A percentile compares a stretch with the other conserved stretches of the same genome.
Evolutionary conservation across 495 filamentous ascomycete species (phyloP).

Genomic region (Copromyces sp.): DNA sequence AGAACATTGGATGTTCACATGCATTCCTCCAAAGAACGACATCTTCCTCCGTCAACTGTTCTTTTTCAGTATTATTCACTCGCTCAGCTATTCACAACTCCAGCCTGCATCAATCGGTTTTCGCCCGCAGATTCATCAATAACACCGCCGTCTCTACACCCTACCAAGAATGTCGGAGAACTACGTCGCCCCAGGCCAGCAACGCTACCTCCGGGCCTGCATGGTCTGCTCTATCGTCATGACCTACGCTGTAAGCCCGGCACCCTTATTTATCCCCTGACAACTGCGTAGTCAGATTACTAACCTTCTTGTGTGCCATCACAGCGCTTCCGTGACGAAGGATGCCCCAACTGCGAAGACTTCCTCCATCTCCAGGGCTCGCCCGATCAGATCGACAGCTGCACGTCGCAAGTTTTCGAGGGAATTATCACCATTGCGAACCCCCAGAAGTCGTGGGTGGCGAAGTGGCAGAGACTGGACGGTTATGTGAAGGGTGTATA

Average conservation of each 20-base stretch:
- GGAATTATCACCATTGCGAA: slow-evolving; percentile 75
- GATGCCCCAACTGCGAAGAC: slow-evolving; percentile 93
- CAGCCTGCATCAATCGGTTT: background rate
- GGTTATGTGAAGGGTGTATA: slow-evolving; percentile 79
- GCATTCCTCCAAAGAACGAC: background rate
- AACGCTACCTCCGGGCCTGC: slow-evolving; percentile 83
- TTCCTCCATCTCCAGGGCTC: slow-evolving; percentile 74
- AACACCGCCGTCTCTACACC: background rate
- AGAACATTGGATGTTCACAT: background rate
- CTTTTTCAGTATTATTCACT: background rate
- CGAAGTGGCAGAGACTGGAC: slow-evolving; percentile 88
- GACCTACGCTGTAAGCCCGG: slow-evolving; percentile 51
- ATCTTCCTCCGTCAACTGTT: background rate
- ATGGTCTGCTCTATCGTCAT: slow-evolving; percentile 97
- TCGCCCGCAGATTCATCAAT: background rate
- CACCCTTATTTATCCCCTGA: background rate
- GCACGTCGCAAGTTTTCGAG: slow-evolving; percentile 91
- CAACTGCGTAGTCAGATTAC: slow-evolving; percentile 9
- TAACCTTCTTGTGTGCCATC: background rate
- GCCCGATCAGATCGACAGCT: slow-evolving; percentile 72
- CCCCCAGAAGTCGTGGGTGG: slow-evolving; percentile 75
- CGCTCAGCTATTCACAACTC: background rate
- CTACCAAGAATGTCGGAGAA: slow-evolving; percentile 30
- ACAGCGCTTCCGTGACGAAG: slow-evolving; percentile 70
- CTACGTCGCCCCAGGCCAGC: slow-evolving; percentile 57